Conservation (phyloP, 306 rosid species). For the Acmispon strigosus region DNA sequence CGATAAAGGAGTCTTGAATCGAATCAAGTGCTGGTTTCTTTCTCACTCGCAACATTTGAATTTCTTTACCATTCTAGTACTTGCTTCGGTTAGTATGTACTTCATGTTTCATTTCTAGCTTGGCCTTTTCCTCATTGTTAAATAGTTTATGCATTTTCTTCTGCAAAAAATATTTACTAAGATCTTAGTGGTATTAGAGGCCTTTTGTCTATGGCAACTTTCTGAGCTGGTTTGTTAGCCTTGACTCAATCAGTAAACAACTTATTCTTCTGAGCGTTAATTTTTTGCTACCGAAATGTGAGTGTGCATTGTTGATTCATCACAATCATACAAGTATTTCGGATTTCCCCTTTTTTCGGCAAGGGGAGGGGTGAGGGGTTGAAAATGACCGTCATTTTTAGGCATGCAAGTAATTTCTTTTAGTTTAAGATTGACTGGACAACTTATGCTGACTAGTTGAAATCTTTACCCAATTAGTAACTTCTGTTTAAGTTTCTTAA, state of each 20-base stretch:
- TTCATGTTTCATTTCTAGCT: constrained; percentile 13
- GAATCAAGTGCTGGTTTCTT: constrained; percentile 64
- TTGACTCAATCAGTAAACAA: background rate
- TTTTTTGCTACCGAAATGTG: background rate
- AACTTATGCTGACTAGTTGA: too few relatives aligned
- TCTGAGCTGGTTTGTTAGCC: constrained; percentile 1
- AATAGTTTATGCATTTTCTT: background rate
- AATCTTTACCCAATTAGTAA: too few relatives aligned
- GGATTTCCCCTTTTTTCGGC: too few relatives aligned
- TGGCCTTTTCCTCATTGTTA: background rate
- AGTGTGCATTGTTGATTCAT: background rate
- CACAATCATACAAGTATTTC: too few relatives aligned
- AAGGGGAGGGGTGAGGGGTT: background rate
- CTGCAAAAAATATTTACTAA: background rate
- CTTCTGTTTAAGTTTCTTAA: too few relatives aligned
- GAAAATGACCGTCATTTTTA: too few relatives aligned
- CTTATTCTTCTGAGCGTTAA: background rate
- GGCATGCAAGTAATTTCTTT: too few relatives aligned
- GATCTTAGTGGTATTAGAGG: too few relatives aligned
- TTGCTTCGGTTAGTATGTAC: constrained; percentile 91
- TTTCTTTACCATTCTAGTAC: constrained; percentile 71
- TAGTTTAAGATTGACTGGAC: too few relatives aligned
- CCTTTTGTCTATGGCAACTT: background rate
- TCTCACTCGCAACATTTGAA: constrained; percentile 82
- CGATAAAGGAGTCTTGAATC: constrained; percentile 52